Conservation (phyloP, 164 flowering plant species). For the Stephania cephalantha region DNA sequence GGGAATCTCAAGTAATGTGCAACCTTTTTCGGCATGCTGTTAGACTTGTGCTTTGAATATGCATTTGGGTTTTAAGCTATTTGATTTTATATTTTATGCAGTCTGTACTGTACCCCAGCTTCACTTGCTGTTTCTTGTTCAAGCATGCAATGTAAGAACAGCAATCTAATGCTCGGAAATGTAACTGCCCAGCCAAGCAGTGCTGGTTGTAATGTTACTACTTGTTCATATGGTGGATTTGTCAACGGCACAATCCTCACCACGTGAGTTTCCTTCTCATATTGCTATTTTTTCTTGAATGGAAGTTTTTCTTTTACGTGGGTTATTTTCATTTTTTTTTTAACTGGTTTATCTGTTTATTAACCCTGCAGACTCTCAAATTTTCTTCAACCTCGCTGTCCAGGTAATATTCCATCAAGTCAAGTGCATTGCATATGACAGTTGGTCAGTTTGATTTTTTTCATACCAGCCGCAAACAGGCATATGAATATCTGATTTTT, state of each 20-base stretch:
- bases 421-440: background rate
- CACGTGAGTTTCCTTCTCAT: constrained; percentile 31
- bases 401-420: constrained; percentile 45
- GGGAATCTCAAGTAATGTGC: constrained; percentile 63
- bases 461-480: background rate
- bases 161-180: constrained; percentile 90
- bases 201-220: constrained; percentile 85
- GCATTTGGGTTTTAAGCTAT: background rate
- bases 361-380: constrained; percentile 52
- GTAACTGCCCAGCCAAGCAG: constrained; percentile 47
- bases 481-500: background rate
- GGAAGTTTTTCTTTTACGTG: background rate
- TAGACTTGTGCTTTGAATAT: background rate
- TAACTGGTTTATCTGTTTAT: background rate
- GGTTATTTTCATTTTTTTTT: no score
- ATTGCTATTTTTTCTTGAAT: background rate
- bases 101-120: constrained; percentile 86
- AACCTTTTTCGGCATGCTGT: background rate
- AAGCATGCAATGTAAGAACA: constrained; percentile 89
- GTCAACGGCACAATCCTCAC: constrained; percentile 73
- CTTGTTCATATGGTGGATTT: constrained; percentile 73
- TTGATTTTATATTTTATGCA: constrained; percentile 24
- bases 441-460: background rate
- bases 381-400: constrained; percentile 93
- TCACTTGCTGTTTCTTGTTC: constrained; percentile 86